Evolutionary conservation across 1,284 basidiomycete species (phyloP).

Genomic region (Mycena sp.): DNA sequence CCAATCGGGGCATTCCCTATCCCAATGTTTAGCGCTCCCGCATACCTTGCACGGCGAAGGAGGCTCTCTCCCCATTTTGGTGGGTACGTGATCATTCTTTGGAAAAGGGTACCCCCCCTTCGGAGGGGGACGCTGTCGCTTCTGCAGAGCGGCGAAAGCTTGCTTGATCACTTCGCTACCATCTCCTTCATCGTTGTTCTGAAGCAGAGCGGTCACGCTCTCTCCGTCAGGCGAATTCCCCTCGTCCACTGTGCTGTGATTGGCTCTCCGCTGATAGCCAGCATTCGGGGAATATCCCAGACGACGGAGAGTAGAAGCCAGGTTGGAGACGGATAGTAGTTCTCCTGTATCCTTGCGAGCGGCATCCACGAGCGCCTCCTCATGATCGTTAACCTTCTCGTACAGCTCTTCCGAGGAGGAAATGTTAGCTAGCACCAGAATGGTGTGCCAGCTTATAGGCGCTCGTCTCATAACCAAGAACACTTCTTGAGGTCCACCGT

Average conservation of each 20-base stretch:
- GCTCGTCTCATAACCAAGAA: neutral
- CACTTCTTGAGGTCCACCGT: neutral
- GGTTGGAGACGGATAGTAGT: neutral
- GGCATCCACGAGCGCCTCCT: neutral
- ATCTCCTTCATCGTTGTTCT: neutral
- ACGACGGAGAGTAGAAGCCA: neutral
- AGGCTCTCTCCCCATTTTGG: neutral
- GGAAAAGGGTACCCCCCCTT: slow-evolving; percentile 2
- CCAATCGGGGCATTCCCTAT: neutral
- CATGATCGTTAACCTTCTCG: neutral
- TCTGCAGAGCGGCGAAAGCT: neutral
- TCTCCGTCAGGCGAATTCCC: neutral
- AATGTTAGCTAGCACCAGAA: neutral
- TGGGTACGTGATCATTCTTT: neutral
- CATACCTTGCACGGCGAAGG: slow-evolving; percentile 4
- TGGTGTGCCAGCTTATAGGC: neutral
- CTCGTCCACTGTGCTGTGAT: neutral
- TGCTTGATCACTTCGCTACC: neutral
- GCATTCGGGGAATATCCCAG: neutral
- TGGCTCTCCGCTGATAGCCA: neutral
- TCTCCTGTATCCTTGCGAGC: neutral
- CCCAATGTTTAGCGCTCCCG: neutral
- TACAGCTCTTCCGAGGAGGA: neutral
- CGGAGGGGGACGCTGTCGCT: neutral
- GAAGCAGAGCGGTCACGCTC: neutral